These are phyloP conservation scores for Tephrocybe rancida DNA, from an alignment of 768 basidiomycete species.

Conservation along the genomic window DNA sequence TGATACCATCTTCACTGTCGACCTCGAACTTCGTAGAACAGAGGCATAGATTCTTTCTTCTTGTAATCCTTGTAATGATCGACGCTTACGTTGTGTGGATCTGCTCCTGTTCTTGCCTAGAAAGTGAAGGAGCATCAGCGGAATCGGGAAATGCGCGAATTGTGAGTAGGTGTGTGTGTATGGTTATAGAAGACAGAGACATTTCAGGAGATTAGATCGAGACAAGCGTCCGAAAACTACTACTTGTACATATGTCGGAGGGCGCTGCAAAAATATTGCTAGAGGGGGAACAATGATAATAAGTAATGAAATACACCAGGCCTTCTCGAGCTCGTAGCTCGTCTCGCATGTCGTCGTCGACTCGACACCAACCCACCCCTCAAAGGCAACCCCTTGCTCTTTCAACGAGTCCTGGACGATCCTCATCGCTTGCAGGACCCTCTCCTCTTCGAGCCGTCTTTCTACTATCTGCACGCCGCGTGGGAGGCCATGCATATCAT, in stretches of 20 bases:
- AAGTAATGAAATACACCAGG: slow-evolving; percentile 11
- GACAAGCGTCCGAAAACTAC: slow-evolving; percentile 2
- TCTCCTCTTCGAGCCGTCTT: slow-evolving; percentile 69
- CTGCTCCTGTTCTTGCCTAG: too few relatives aligned
- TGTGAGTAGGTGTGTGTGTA: background rate
- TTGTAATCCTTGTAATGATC: too few relatives aligned
- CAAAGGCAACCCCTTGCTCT: slow-evolving; percentile 28
- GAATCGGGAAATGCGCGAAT: background rate
- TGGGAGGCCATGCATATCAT: slow-evolving; percentile 69
- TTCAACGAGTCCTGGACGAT: slow-evolving; percentile 43
- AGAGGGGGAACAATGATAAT: slow-evolving; percentile 12
- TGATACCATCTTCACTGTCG: too few relatives aligned
- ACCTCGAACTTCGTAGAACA: too few relatives aligned
- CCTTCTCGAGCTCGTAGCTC: too few relatives aligned
- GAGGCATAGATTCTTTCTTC: too few relatives aligned
- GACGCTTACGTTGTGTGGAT: too few relatives aligned
- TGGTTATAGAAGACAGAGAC: background rate
- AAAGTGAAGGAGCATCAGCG: too few relatives aligned
- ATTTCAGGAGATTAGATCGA: too few relatives aligned
- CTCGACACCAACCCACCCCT: slow-evolving; percentile 1
- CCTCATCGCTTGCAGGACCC: slow-evolving; percentile 70
- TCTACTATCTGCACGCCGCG: slow-evolving; percentile 69
- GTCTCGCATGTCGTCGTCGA: background rate
- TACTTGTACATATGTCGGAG: background rate
- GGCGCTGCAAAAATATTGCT: background rate